Percentiles rank a stretch among this genome's conserved stretches.
Conservation (phyloP, 179 eudicot species). For the Pouteria campechiana region DNA sequence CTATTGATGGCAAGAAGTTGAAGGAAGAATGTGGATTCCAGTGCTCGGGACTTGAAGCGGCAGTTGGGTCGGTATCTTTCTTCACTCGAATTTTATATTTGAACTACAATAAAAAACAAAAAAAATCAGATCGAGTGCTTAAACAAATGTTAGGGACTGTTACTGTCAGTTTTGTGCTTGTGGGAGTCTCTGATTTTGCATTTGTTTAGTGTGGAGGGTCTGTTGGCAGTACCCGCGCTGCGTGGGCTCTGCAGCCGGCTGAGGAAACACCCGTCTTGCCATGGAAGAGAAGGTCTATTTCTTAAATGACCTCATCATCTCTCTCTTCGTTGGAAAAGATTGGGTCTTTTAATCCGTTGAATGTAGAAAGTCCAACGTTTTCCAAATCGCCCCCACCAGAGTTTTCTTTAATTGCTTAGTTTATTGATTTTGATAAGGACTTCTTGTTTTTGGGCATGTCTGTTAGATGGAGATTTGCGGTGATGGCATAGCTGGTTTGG, state of each 20-base stretch:
- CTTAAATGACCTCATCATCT: constrained; percentile 9
- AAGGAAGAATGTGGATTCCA: constrained; percentile 9
- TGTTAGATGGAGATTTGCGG: constrained; percentile 20
- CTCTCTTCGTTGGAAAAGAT: constrained; percentile 37
- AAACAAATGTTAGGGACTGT: constrained; percentile 4
- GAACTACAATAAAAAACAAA: constrained; percentile 3
- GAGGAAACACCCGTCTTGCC: constrained; percentile 57
- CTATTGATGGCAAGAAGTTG: constrained; percentile 18
- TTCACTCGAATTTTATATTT: constrained; percentile 2
- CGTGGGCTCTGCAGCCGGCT: constrained; percentile 64
- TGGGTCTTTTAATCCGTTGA: constrained; percentile 27
- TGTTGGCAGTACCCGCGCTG: constrained; percentile 47
- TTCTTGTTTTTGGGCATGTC: constrained; percentile 21
- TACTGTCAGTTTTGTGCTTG: constrained; percentile 35
- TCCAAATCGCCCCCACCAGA: constrained; percentile 46
- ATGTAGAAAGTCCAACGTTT: constrained; percentile 21
- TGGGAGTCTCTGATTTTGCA: constrained; percentile 26
- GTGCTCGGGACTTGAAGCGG: constrained; percentile 30
- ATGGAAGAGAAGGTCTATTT: constrained; percentile 32
- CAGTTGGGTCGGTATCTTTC: constrained; percentile 18
- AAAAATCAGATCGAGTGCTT: constrained; percentile 5
- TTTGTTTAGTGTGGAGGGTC: constrained; percentile 42
- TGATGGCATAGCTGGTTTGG: constrained; percentile 20
- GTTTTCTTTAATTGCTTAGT: constrained; percentile 17
- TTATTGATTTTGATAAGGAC: constrained; percentile 12